Evolutionary conservation across 1,284 basidiomycete genomes (phyloP).

Genomic region (Apiotrichum porosum): DNA sequence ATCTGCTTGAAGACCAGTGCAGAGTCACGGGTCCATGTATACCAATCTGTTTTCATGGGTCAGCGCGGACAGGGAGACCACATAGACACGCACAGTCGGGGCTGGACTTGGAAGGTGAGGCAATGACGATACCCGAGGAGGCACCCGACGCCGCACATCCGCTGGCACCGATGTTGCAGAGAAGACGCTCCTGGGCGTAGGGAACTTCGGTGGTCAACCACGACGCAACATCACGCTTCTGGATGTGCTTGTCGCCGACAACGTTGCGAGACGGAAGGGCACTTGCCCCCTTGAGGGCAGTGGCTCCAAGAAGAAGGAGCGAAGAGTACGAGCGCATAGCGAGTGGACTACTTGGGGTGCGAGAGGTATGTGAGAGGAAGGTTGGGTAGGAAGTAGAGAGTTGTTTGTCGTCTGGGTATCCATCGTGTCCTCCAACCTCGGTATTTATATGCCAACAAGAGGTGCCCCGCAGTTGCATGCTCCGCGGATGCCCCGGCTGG

Average conservation of each 20-base stretch:
- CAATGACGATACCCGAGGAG: constrained; percentile 47
- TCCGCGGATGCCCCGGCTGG: too few relatives aligned
- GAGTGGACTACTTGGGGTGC: too few relatives aligned
- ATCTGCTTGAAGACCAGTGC: constrained; percentile 44
- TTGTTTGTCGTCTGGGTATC: too few relatives aligned
- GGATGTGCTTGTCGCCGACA: not conserved
- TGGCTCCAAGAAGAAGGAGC: too few relatives aligned
- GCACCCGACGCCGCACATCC: constrained; percentile 28
- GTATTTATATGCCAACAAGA: too few relatives aligned
- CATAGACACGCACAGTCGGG: not conserved
- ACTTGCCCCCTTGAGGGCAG: too few relatives aligned
- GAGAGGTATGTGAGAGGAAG: too few relatives aligned
- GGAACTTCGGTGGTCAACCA: not conserved
- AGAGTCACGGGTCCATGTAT: constrained; percentile 53
- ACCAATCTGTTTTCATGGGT: constrained; percentile 47
- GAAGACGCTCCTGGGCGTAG: constrained; percentile 13
- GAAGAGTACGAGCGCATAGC: too few relatives aligned
- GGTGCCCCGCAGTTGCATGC: too few relatives aligned
- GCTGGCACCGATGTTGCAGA: constrained; percentile 36
- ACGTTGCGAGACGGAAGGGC: too few relatives aligned
- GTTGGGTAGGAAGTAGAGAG: too few relatives aligned
- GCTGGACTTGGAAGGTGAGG: constrained; percentile 38
- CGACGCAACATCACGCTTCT: not conserved
- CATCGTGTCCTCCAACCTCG: too few relatives aligned
- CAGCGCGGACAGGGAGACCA: not conserved